phyloP scores from a whole-genome alignment of 768 basidiomycete genomes.

The Leccinum imitatum region DNA sequence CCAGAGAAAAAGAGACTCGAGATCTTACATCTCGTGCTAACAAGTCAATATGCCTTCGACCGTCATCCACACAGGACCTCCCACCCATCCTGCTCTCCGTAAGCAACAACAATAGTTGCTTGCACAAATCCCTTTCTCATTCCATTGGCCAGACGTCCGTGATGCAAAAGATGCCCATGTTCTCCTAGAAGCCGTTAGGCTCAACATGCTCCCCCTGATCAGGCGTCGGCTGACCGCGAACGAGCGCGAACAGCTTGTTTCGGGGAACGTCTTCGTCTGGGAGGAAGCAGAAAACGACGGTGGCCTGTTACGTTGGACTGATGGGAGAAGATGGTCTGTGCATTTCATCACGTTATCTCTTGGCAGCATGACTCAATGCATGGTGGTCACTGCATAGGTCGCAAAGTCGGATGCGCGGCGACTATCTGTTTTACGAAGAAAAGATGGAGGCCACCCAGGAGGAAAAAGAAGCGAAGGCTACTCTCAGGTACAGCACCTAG shows the following conservation, averaged over 20 bases:
- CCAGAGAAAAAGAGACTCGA: slow-evolving; percentile 1
- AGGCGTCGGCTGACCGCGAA: slow-evolving; percentile 65
- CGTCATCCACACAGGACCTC: slow-evolving; percentile 22
- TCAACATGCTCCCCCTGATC: slow-evolving; percentile 67
- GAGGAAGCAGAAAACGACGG: slow-evolving; percentile 79
- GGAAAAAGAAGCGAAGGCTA: slow-evolving; percentile 76
- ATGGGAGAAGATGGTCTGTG: slow-evolving; percentile 71
- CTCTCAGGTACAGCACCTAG: slow-evolving; percentile 50
- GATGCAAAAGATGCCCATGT: slow-evolving; percentile 80
- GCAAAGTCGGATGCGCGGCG: slow-evolving; percentile 81
- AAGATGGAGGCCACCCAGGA: slow-evolving; percentile 80
- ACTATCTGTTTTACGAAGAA: slow-evolving; percentile 82
- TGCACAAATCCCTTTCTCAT: not conserved
- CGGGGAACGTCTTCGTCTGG: slow-evolving; percentile 84
- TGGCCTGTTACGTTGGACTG: slow-evolving; percentile 71
- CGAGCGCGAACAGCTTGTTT: slow-evolving; percentile 66
- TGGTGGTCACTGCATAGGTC: slow-evolving; percentile 49
- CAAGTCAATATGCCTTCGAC: slow-evolving; percentile 18
- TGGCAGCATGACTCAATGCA: slow-evolving; percentile 4
- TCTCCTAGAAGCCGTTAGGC: slow-evolving; percentile 73
- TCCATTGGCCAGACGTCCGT: slow-evolving; percentile 54
- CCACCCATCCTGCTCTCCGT: slow-evolving; percentile 34
- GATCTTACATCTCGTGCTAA: slow-evolving; percentile 6
- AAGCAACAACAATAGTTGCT: slow-evolving; percentile 26
- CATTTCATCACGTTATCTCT: not conserved